These are phyloP conservation scores for Hermanozyma aechmeae DNA, from an alignment of 805 yeast species.

Conservation along the genomic window DNA sequence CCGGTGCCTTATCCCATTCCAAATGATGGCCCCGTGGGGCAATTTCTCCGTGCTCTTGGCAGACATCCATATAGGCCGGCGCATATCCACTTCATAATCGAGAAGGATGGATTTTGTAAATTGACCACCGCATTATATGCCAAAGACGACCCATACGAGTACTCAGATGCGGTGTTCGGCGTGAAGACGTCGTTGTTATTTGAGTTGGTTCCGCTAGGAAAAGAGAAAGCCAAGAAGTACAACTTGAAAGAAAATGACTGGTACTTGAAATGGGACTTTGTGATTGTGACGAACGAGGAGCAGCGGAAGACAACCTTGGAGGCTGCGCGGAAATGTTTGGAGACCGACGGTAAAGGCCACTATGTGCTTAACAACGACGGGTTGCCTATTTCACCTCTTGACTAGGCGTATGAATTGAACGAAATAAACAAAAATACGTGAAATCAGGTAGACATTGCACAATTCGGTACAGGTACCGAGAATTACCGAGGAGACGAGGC, in stretches of 20 bases:
- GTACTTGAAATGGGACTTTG: slow-evolving; percentile 13
- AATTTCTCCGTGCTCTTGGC: slow-evolving; percentile 1
- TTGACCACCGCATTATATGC: slow-evolving; percentile 13
- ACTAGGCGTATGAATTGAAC: no score
- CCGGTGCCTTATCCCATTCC: slow-evolving; percentile 4
- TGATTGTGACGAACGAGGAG: slow-evolving; percentile 7
- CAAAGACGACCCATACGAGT: slow-evolving; percentile 12
- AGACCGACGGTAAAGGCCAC: slow-evolving; percentile 2
- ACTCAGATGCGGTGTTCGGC: slow-evolving; percentile 14
- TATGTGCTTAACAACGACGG: slow-evolving; percentile 9
- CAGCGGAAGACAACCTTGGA: slow-evolving; percentile 5
- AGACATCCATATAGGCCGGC: slow-evolving; percentile 5
- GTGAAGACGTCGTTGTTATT: slow-evolving; percentile 10
- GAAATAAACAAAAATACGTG: no score
- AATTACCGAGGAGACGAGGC: no score
- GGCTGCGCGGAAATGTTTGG: slow-evolving; percentile 5
- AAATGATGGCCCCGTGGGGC: slow-evolving; percentile 4
- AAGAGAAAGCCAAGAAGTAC: slow-evolving; percentile 8
- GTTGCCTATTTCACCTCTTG: slow-evolving; percentile 11
- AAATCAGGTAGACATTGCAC: no score
- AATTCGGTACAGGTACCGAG: no score
- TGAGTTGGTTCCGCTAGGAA: slow-evolving; percentile 8
- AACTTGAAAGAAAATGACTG: slow-evolving; percentile 12
- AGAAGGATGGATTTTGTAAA: slow-evolving; percentile 11
- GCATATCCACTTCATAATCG: slow-evolving; percentile 14